phyloP scores from a whole-genome alignment of 805 yeast species.

The Yarrowia bubula region DNA sequence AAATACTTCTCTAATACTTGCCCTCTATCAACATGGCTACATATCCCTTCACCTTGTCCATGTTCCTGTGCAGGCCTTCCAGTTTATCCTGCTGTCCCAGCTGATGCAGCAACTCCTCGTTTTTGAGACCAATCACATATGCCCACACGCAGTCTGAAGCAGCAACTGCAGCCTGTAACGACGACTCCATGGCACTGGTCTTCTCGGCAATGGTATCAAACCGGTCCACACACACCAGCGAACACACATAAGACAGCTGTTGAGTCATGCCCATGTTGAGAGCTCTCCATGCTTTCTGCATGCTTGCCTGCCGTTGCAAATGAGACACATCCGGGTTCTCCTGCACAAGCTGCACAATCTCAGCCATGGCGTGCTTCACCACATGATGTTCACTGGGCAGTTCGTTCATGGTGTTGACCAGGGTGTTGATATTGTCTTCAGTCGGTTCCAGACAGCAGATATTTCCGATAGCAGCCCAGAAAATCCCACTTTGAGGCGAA shows the following conservation, averaged over 20 bases:
- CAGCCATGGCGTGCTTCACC: constrained; percentile 2
- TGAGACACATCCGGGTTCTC: background rate
- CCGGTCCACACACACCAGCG: constrained; percentile 10
- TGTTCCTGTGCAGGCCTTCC: constrained; percentile 6
- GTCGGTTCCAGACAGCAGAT: constrained; percentile 18
- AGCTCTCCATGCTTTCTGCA: constrained; percentile 10
- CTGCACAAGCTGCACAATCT: constrained; percentile 4
- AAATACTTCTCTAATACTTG: constrained; percentile 3
- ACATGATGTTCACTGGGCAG: background rate
- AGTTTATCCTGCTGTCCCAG: constrained; percentile 10
- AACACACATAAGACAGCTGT: constrained; percentile 13
- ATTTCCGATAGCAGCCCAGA: constrained; percentile 4
- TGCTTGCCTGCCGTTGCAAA: background rate
- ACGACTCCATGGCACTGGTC: background rate
- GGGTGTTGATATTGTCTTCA: background rate
- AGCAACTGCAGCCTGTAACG: constrained; percentile 9
- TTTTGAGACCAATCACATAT: constrained; percentile 12
- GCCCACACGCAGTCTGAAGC: constrained; percentile 19
- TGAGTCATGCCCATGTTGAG: constrained; percentile 23
- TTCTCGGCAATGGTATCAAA: constrained; percentile 24
- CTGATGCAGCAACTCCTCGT: background rate
- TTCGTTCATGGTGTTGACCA: background rate
- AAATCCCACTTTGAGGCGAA: background rate
- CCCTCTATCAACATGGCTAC: constrained; percentile 19
- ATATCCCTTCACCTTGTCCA: constrained; percentile 20